Base-by-base conservation (phyloP, 2,329 filamentous ascomycete genomes). In the Nannizziopsis barbatae region DNA sequence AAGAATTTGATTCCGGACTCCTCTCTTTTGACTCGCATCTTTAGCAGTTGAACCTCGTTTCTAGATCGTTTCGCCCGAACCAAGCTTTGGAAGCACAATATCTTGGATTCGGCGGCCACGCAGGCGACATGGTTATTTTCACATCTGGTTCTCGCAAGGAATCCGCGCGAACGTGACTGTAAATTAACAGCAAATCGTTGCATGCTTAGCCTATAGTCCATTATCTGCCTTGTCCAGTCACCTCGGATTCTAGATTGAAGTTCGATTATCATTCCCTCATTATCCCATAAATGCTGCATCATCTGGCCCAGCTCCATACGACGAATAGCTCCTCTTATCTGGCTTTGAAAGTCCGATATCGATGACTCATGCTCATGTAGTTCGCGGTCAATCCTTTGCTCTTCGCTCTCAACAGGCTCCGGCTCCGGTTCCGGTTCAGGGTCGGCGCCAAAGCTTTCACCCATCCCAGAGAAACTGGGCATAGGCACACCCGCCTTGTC, bases 401-500 rank as follows among this genome's bases (percentile, higher is more conserved):
- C 86, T 57, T 96, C 90, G 0, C 86, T 88, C 61, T 96, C 92
- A 2, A 79, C 72, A 1, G 80, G 80, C 56, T 81, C 77, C 0
- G 76, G 75, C 61, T 84, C 80, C 0, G 83, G 83, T 58, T 88
- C 83, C 0, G 84, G 84, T 48, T 83, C 76, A 1, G 82, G 80
- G 59, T 93, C 87, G 5, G 90, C 83, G 33, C 87, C 88, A 72
- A 98, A 95, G 61, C 92, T 90, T 54, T 88, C 90, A 44, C 89
- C 84, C 85, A 98, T 96, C 51, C 89, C 93, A 48, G 88, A 88
- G 70, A 98, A 98, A 70, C 87, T 95, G 35, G 92, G 92, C 88
- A 98, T 95, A 60, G 79, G 93, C 55, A 90, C 79, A 47, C 93
- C 93, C 54, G 94, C 82, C 66, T 92, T 94, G 71, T 98, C 92